Conservation (phyloP, 139 green algal species). For the Pseudopediastrum boryanum region DNA sequence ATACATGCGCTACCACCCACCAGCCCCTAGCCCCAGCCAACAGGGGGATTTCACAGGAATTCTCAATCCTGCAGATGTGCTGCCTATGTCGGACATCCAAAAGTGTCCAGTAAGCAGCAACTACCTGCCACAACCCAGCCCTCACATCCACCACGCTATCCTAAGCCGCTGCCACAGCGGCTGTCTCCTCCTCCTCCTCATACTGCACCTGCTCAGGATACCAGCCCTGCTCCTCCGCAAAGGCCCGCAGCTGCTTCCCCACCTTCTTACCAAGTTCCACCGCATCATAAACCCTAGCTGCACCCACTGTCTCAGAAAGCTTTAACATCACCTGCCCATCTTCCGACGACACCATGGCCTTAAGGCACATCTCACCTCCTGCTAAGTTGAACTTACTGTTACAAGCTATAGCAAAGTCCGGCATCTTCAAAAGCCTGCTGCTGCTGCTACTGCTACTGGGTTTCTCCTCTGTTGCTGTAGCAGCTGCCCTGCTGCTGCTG, state of each 20-base stretch:
- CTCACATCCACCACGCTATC: too few relatives aligned
- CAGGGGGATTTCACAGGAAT: too few relatives aligned
- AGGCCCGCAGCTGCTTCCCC: constrained; percentile 21
- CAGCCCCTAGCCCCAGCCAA: too few relatives aligned
- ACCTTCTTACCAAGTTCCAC: constrained; percentile 5
- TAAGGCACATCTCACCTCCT: not conserved
- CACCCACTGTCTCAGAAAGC: not conserved
- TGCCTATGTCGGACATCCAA: too few relatives aligned
- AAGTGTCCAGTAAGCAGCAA: too few relatives aligned
- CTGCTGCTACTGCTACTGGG: not conserved
- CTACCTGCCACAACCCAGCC: too few relatives aligned
- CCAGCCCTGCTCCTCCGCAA: constrained; percentile 26
- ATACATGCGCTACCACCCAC: too few relatives aligned
- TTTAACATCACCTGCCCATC: constrained; percentile 15
- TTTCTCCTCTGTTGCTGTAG: not conserved
- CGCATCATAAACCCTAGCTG: not conserved
- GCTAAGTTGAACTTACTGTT: constrained; percentile 15
- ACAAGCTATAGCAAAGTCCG: constrained; percentile 19
- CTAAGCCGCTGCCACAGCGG: too few relatives aligned
- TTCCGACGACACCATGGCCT: constrained; percentile 20
- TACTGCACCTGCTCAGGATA: too few relatives aligned
- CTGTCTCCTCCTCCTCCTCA: too few relatives aligned
- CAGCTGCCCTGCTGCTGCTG: not conserved
- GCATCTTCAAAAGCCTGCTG: not conserved
- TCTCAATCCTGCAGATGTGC: too few relatives aligned